Conservation (phyloP, 352 stramenopile species). For the Pelagophyceae sp. region DNA sequence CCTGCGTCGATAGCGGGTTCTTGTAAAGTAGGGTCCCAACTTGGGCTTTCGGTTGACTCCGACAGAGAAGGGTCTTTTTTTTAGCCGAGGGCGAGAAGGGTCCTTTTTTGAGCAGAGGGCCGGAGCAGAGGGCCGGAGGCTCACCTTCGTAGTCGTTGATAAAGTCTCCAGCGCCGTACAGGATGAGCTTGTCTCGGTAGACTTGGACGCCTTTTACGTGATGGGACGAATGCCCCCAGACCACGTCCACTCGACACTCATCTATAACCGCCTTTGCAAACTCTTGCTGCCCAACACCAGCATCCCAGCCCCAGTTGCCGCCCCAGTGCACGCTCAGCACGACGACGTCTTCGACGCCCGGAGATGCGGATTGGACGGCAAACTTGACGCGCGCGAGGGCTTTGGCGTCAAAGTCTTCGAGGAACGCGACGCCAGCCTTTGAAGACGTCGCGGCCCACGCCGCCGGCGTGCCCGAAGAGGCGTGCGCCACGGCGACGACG, state of each 20-base stretch:
- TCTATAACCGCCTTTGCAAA: conserved; percentile 40
- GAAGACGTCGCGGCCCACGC: conserved; percentile 33
- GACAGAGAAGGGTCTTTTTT: too few relatives aligned
- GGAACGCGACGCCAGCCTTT: conserved; percentile 36
- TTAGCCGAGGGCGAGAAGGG: too few relatives aligned
- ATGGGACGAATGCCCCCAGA: conserved; percentile 48
- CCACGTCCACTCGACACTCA: conserved; percentile 39
- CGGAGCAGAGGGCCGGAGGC: too few relatives aligned
- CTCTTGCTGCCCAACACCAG: conserved; percentile 30
- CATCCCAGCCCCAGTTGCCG: conserved; percentile 40
- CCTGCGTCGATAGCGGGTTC: too few relatives aligned
- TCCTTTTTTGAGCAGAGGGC: too few relatives aligned
- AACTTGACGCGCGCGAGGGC: conserved; percentile 29
- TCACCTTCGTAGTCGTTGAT: conserved; percentile 52
- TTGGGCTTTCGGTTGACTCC: too few relatives aligned
- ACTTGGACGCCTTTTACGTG: conserved; percentile 45
- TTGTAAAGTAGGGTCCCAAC: too few relatives aligned
- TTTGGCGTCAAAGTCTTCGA: conserved; percentile 28
- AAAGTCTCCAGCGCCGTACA: conserved; percentile 45
- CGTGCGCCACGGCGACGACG: conserved; percentile 35
- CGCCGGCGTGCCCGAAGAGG: conserved; percentile 36
- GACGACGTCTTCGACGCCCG: conserved; percentile 27
- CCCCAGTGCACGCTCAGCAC: conserved; percentile 45
- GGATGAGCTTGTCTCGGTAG: conserved; percentile 44
- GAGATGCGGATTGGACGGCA: background rate